phyloP scores from a whole-genome alignment of 192 early-diverging fungal genomes.

The Backusella morwellensis region DNA sequence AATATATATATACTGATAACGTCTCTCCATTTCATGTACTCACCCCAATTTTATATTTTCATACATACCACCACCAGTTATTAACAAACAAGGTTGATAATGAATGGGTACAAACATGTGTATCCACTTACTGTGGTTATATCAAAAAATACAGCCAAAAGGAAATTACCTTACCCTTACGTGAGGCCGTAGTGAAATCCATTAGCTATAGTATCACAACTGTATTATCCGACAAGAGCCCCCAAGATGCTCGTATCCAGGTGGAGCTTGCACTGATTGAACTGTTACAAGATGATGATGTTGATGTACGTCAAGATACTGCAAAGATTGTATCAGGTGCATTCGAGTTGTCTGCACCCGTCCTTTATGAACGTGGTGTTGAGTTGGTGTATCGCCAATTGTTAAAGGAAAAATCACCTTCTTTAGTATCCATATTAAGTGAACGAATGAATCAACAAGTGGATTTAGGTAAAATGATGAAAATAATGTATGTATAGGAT shows the following conservation, averaged over 20 bases:
- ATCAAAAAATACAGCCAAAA: conserved; percentile 42
- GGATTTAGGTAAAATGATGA: neutral
- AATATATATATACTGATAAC: neutral
- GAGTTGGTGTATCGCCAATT: conserved; percentile 43
- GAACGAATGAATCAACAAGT: neutral
- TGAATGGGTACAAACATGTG: conserved; percentile 34
- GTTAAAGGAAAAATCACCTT: conserved; percentile 17
- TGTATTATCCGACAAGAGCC: conserved; percentile 26
- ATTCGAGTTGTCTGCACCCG: conserved; percentile 51
- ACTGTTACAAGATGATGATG: conserved; percentile 78
- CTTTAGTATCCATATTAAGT: conserved; percentile 15
- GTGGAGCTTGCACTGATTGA: conserved; percentile 35
- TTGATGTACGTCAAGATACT: conserved; percentile 66
- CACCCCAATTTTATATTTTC: neutral
- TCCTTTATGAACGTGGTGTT: conserved; percentile 54
- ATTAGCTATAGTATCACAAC: conserved; percentile 36
- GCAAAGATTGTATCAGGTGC: conserved; percentile 59
- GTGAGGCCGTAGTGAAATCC: conserved; percentile 49
- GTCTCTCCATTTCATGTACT: neutral
- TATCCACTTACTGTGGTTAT: conserved; percentile 39
- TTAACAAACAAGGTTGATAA: conserved; percentile 20
- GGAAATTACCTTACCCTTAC: conserved; percentile 51
- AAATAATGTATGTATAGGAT: neutral
- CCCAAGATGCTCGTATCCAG: neutral
- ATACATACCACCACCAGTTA: neutral